Evolutionary conservation across 495 filamentous ascomycete species (phyloP), one percentile per base, ranked within the genome.

Genomic region (Aspergillus leporis): DNA sequence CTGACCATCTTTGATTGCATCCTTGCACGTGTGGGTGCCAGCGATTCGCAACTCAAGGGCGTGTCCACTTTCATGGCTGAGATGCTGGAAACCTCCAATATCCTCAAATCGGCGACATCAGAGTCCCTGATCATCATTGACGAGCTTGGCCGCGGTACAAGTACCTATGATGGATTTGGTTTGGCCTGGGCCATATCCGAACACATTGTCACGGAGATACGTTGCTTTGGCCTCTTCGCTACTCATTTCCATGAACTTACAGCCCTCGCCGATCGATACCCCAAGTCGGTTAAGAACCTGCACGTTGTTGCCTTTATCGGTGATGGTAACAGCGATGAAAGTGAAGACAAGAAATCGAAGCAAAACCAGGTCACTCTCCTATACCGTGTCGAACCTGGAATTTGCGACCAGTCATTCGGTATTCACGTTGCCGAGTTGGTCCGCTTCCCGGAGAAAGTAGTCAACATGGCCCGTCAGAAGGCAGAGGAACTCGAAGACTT

Each of bases 1-100:
- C 76, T 99, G 53, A 96, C 92, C 23, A 91, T 99, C 58, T 99
- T 98, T 73, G 94, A 99, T 75, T 95, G 91, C 69, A 97, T 99
- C 57, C 91, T 99, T 34, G 95, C 94, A 9, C 89, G 94, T 62
- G 94, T 99, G 4, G 94, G 94, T 52, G 94, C 94, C 5, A 92
- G 88, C 68, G 94, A 99, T 72, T 93, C 89, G 7, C 94, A 98
- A 70, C 85, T 99, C 38, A 99, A 99, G 74, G 94, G 94, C 36
- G 95, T 99, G 8, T 96, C 91, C 41, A 99, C 94, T 0, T 99
- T 99, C 80, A 99, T 99, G 95, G 95, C 95, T 0, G 94, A 99
- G 77, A 99, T 99, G 94, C 83, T 99, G 25, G 94, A 99, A 69
- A 99, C 94, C 0, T 91, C 94, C 56, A 97, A 97, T 66, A 99